phyloP scores from a whole-genome alignment of 768 basidiomycete species.

The Phylloporus sp. region DNA sequence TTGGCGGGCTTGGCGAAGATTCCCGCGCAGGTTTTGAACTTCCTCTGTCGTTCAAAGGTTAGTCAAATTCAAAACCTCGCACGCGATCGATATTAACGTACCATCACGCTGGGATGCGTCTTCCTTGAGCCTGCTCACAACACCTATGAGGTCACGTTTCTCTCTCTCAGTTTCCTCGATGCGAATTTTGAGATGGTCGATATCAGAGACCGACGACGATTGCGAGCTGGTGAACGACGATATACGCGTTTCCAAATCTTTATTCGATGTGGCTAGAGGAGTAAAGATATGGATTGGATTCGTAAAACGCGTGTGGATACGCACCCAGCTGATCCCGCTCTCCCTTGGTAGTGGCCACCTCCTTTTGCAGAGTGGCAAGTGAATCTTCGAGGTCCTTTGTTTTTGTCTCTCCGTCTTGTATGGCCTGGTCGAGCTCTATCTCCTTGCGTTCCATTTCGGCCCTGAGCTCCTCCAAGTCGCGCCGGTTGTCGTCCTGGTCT shows the following conservation, averaged over 20 bases:
- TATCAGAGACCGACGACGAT: conserved; percentile 58
- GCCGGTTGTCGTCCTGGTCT: conserved; percentile 51
- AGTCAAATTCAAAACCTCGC: not conserved
- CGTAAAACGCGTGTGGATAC: conserved; percentile 21
- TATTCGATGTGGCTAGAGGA: conserved; percentile 41
- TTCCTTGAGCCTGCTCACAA: conserved; percentile 79
- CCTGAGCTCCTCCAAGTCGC: conserved; percentile 66
- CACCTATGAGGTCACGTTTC: conserved; percentile 83
- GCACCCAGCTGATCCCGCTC: conserved; percentile 68
- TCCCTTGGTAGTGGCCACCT: conserved; percentile 51
- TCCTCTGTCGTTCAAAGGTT: conserved; percentile 48
- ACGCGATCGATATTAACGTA: conserved; percentile 29
- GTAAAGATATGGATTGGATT: conserved; percentile 10
- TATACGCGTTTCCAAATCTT: conserved; percentile 52
- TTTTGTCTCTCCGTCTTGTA: conserved; percentile 70
- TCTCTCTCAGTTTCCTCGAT: conserved; percentile 80
- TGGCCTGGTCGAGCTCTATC: conserved; percentile 78
- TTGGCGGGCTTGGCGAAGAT: conserved; percentile 70
- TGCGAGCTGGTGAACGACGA: conserved; percentile 54
- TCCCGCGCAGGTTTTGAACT: conserved; percentile 60
- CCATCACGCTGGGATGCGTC: conserved; percentile 74
- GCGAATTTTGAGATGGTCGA: conserved; percentile 53
- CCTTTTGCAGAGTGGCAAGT: conserved; percentile 49
- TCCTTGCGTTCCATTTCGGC: conserved; percentile 71
- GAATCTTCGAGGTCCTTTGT: conserved; percentile 54